Evolutionary conservation across 257 asterid genomes (phyloP).

Genomic region (Forsythia viridissima): DNA sequence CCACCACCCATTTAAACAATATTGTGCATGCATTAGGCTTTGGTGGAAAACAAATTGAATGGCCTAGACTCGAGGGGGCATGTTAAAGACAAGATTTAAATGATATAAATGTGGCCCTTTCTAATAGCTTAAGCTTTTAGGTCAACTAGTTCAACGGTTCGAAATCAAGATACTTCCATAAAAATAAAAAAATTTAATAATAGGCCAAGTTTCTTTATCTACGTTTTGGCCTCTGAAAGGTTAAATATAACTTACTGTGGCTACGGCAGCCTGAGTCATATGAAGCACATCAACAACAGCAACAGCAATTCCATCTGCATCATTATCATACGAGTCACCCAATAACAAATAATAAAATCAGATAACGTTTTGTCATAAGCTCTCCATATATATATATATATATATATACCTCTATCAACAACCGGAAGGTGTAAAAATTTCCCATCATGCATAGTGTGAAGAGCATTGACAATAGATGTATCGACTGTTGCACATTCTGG

Average conservation of each 20-base stretch:
- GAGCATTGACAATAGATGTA: slow-evolving; percentile 91
- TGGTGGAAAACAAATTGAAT: too few species aligned
- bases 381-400: background rate
- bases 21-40: too few species aligned
- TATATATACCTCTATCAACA: slow-evolving; percentile 65
- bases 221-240: slow-evolving; percentile 3
- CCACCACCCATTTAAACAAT: too few species aligned
- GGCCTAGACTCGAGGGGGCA: too few species aligned
- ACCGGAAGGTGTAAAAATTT: slow-evolving; percentile 90
- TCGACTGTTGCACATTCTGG: slow-evolving; percentile 92
- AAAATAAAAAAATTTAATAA: background rate
- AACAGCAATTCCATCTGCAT: slow-evolving; percentile 74
- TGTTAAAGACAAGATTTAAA: too few species aligned
- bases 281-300: slow-evolving; percentile 91
- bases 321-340: slow-evolving; percentile 11
- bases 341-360: background rate
- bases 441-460: slow-evolving; percentile 96
- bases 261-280: slow-evolving; percentile 90
- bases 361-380: background rate
- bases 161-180: background rate
- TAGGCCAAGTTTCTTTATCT: background rate
- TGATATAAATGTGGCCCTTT: background rate
- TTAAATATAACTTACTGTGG: slow-evolving; percentile 64
- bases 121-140: background rate
- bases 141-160: background rate